Percentiles rank a stretch among this genome's conserved stretches.
phyloP scores from a whole-genome alignment of 345 rosid genomes.

The Theobroma cacao region DNA sequence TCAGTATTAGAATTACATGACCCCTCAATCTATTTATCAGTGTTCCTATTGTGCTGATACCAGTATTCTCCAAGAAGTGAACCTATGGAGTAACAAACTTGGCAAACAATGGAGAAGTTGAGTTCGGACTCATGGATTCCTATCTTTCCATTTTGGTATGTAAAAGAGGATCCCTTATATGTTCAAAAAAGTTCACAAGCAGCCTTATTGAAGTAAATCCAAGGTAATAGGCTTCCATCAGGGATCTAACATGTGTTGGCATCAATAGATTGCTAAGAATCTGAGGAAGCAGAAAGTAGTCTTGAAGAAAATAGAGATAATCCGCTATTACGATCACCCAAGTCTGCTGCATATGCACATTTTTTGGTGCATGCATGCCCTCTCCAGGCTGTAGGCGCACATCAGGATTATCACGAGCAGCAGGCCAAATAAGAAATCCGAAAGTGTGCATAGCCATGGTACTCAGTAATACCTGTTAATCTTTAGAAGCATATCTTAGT shows the following conservation, averaged over 20 bases:
- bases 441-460: neutral
- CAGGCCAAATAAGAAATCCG: neutral
- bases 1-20: neutral
- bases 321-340: neutral
- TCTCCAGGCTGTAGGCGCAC: neutral
- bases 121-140: neutral
- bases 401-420: neutral
- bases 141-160: neutral
- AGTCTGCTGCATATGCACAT: neutral
- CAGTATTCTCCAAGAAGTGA: neutral
- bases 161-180: neutral
- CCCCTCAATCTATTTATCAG: neutral
- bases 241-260: neutral
- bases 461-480: neutral
- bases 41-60: neutral
- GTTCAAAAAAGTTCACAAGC: neutral
- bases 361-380: neutral
- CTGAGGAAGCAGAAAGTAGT: neutral
- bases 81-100: neutral
- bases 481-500: neutral
- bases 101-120: neutral
- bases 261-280: neutral
- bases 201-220: neutral
- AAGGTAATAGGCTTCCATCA: conserved; percentile 6
- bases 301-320: neutral